A percentile compares a stretch with the other conserved stretches of the same genome.
Conservation (phyloP, 2,329 filamentous ascomycete genomes). For the Delphinella strobiligena region DNA sequence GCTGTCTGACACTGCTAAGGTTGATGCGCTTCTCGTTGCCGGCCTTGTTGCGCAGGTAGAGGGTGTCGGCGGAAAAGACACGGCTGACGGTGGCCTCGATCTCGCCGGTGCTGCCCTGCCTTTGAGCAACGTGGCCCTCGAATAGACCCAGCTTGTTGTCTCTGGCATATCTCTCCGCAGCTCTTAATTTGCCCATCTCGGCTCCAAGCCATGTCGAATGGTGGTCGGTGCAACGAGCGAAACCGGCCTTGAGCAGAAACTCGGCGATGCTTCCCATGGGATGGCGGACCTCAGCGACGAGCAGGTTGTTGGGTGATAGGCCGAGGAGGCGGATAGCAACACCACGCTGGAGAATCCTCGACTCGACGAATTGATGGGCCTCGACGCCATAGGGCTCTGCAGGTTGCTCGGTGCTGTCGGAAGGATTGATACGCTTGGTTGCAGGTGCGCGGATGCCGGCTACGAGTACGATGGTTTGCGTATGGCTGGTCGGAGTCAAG, state of each 20-base stretch:
- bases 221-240: conserved; percentile 88
- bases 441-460: conserved; percentile 81
- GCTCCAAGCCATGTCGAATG: conserved; percentile 84
- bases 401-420: conserved; percentile 67
- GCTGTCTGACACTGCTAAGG: conserved; percentile 84
- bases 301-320: conserved; percentile 75
- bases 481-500: conserved; percentile 69
- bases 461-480: conserved; percentile 77
- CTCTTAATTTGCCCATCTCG: conserved; percentile 75
- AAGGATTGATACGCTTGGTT: conserved; percentile 71
- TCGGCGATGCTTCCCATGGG: conserved; percentile 81
- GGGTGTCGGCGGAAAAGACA: conserved; percentile 77
- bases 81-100: conserved; percentile 75
- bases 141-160: conserved; percentile 66
- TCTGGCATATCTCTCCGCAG: conserved; percentile 79
- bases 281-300: conserved; percentile 81
- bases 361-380: conserved; percentile 76
- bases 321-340: conserved; percentile 76
- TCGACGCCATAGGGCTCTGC: conserved; percentile 87
- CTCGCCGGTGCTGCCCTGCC: conserved; percentile 47
- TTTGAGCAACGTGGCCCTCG: conserved; percentile 62
- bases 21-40: conserved; percentile 82
- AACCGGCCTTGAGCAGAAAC: conserved; percentile 76
- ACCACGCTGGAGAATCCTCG: conserved; percentile 71
- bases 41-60: conserved; percentile 74